These are phyloP conservation scores for Sisymbrium irio DNA, from an alignment of 345 rosid species.

Conservation along the genomic window DNA sequence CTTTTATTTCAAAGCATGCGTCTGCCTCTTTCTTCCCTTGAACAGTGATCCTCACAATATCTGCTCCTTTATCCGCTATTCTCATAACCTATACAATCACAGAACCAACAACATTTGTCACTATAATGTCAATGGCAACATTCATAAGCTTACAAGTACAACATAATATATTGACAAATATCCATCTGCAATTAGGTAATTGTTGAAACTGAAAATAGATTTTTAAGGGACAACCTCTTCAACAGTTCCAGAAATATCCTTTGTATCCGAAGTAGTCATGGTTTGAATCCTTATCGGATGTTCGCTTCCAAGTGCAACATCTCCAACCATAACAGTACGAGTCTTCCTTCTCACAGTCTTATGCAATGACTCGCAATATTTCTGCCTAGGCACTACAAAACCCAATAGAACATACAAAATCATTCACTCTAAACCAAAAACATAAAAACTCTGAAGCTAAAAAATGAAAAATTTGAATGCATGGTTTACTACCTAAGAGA, in stretches of 20 bases:
- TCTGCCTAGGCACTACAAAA: conserved; percentile 81
- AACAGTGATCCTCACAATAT: conserved; percentile 92
- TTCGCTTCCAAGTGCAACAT: conserved; percentile 87
- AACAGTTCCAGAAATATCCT: conserved; percentile 87
- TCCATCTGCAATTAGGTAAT: neutral
- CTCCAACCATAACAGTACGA: conserved; percentile 89
- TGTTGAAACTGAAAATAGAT: neutral
- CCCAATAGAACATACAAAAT: neutral
- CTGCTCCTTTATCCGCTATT: conserved; percentile 91
- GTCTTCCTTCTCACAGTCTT: conserved; percentile 92
- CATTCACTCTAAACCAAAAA: neutral
- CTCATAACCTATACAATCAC: conserved; percentile 68
- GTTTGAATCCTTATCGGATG: conserved; percentile 96
- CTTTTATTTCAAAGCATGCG: conserved; percentile 94
- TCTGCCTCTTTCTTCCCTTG: conserved; percentile 99
- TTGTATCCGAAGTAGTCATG: conserved; percentile 92
- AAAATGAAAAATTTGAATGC: neutral
- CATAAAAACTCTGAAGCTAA: neutral
- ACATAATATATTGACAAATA: neutral
- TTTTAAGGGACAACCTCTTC: conserved; percentile 56
- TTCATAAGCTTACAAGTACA: neutral
- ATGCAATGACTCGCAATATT: conserved; percentile 84
- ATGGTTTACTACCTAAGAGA: conserved; percentile 69
- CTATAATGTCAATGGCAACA: neutral
- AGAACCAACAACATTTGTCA: conserved; percentile 15